Evolutionary conservation across 2,329 filamentous ascomycete species (phyloP), one percentile per base, ranked within the genome.

Genomic region (Stemphylium vesicarium): DNA sequence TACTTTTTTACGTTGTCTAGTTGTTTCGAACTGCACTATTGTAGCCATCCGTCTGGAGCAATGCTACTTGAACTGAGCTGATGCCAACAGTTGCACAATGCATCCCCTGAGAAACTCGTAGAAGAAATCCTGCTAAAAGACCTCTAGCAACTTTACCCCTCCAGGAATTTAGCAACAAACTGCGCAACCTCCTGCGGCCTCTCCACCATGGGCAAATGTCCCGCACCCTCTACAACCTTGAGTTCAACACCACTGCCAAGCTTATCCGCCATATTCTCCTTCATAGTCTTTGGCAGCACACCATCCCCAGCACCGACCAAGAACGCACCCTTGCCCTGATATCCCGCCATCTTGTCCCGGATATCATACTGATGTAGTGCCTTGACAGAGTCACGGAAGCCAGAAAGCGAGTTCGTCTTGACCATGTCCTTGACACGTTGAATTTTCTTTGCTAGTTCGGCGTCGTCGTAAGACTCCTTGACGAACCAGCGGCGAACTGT

Each of bases 181-280:
- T 82, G 78, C 70, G 88, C 88, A 71, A 93, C 92, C 4, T 82
- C 85, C 52, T 80, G 76, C 0, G 90, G 87, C 62, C 85, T 84
- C 76, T 96, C 92, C 42, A 87, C 87, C 90, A 96, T 96, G 0
- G 92, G 92, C 67, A 96, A 75, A 78, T 96, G 92, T 0, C 92
- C 92, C 0, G 91, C 86, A 8, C 82, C 78, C 0, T 89, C 84
- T 9, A 96, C 84, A 53, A 89, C 75, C 70, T 82, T 85, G 61
- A 92, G 81, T 54, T 85, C 81, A 0, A 82, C 83, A 0, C 88
- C 74, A 12, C 54, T 57, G 0, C 72, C 73, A 40, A 74, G 40
- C 15, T 62, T 64, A 0, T 75, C 80, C 50, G 82, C 85, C 82
- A 93, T 91, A n/a, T 68, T 67, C 12, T 86, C 86, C 49, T 88